Percentiles rank a stretch among this genome's conserved stretches.
Conservation (phyloP, 495 filamentous ascomycete species). For the Neurospora cerealis region DNA sequence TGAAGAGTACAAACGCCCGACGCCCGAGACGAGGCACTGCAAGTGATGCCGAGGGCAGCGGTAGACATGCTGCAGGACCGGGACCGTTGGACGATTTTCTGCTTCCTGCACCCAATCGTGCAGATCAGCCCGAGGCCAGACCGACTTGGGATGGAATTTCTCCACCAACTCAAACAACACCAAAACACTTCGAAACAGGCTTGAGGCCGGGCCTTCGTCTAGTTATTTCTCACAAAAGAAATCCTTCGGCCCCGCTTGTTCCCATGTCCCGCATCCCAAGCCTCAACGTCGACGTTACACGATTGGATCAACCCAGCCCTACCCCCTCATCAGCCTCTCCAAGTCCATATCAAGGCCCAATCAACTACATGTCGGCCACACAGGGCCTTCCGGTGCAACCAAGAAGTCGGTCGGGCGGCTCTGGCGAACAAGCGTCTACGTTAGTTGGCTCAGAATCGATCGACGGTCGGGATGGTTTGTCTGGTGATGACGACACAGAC, state of each 20-base stretch:
- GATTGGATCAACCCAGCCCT: constrained; percentile 30
- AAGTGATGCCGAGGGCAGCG: constrained; percentile 24
- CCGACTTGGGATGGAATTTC: constrained; percentile 15
- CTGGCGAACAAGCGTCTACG: constrained; percentile 64
- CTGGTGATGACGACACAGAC: constrained; percentile 75
- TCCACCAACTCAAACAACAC: constrained; percentile 8
- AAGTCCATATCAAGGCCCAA: constrained; percentile 12
- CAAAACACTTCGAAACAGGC: neutral
- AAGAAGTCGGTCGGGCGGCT: constrained; percentile 18
- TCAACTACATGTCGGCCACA: constrained; percentile 20
- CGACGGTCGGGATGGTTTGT: constrained; percentile 63
- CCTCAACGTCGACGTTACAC: constrained; percentile 45
- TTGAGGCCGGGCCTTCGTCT: neutral
- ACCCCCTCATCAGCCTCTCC: constrained; percentile 18
- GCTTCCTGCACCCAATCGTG: constrained; percentile 12
- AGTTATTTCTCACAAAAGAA: constrained; percentile 28
- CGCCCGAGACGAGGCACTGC: constrained; percentile 30
- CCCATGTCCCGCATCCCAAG: constrained; percentile 46
- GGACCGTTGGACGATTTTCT: neutral
- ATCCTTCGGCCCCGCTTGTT: constrained; percentile 45
- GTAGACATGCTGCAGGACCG: constrained; percentile 37
- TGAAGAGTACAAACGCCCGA: constrained; percentile 38
- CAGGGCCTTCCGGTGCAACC: constrained; percentile 14
- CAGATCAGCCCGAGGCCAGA: constrained; percentile 10
- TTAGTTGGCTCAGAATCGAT: constrained; percentile 67